A percentile compares a stretch with the other conserved stretches of the same genome.
These are phyloP conservation scores for Chaetomium strumarium DNA, from an alignment of 2,329 filamentous ascomycete species.

Conservation along the genomic window DNA sequence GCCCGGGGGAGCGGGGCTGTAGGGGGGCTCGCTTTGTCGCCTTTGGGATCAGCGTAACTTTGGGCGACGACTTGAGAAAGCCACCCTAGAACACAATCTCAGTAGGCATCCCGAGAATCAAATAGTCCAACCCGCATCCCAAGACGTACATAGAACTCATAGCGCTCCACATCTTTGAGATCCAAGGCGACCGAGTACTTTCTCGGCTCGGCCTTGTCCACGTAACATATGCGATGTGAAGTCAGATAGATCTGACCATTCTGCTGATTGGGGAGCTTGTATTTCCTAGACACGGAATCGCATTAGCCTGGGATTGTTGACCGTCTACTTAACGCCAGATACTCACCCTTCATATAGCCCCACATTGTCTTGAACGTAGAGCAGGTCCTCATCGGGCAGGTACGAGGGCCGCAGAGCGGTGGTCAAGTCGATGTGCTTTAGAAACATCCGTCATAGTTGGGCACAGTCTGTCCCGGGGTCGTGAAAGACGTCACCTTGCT, in stretches of 20 bases:
- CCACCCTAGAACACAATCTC: constrained; percentile 54
- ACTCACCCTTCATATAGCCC: constrained; percentile 94
- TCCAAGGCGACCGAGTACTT: constrained; percentile 80
- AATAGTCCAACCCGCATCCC: background rate
- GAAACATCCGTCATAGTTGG: constrained; percentile 76
- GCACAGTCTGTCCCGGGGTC: constrained; percentile 24
- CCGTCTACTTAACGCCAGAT: background rate
- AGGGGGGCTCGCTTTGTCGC: constrained; percentile 60
- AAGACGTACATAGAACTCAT: constrained; percentile 70
- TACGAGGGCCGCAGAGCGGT: constrained; percentile 91
- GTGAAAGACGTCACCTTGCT: background rate
- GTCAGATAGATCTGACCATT: constrained; percentile 96
- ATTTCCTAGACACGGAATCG: constrained; percentile 58
- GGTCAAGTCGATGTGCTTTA: constrained; percentile 91
- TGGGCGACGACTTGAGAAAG: constrained; percentile 90
- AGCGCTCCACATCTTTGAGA: constrained; percentile 82
- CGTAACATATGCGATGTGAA: constrained; percentile 91
- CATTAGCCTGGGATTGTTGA: background rate
- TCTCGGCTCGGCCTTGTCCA: constrained; percentile 80
- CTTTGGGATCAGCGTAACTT: constrained; percentile 85
- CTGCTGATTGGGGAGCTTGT: constrained; percentile 89
- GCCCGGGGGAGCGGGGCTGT: constrained; percentile 46
- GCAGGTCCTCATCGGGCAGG: constrained; percentile 84
- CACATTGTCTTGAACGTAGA: constrained; percentile 97
- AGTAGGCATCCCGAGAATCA: constrained; percentile 14